These are phyloP conservation scores for Rhodotorula kratochvilovae DNA, from an alignment of 768 basidiomycete genomes.

Conservation along the genomic window DNA sequence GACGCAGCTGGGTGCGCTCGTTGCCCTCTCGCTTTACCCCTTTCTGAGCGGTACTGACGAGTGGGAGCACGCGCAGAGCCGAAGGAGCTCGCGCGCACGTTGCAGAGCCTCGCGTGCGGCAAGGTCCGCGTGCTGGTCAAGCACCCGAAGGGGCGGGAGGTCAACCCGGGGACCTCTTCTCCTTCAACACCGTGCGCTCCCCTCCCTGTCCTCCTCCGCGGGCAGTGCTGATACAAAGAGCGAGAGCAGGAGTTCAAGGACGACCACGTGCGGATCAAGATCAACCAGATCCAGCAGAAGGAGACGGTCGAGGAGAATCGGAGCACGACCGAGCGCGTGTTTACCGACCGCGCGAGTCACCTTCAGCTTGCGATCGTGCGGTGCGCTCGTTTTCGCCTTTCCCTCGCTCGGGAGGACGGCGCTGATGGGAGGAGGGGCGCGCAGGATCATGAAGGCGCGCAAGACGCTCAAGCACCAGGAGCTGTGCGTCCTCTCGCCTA, in stretches of 20 bases:
- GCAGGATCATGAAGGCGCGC: slow-evolving; percentile 56
- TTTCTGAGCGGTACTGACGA: neutral
- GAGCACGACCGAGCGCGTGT: slow-evolving; percentile 74
- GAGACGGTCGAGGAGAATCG: slow-evolving; percentile 84
- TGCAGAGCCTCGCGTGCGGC: slow-evolving; percentile 88
- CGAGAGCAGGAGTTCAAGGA: slow-evolving; percentile 62
- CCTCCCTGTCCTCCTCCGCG: slow-evolving; percentile 51
- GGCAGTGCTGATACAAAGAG: too few relatives aligned
- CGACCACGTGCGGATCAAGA: slow-evolving; percentile 71
- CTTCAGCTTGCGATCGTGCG: slow-evolving; percentile 94
- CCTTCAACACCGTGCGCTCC: slow-evolving; percentile 61
- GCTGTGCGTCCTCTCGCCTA: slow-evolving; percentile 48
- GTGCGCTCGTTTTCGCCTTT: slow-evolving; percentile 3
- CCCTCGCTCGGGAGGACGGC: neutral
- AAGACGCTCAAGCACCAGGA: slow-evolving; percentile 77
- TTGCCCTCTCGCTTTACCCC: neutral
- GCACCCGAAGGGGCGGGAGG: slow-evolving; percentile 69
- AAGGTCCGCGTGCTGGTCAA: slow-evolving; percentile 84
- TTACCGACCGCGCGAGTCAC: slow-evolving; percentile 76
- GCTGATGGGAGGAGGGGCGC: slow-evolving; percentile 42
- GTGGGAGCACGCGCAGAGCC: slow-evolving; percentile 53
- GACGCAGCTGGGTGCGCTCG: slow-evolving; percentile 65
- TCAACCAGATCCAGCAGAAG: slow-evolving; percentile 92
- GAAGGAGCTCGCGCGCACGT: slow-evolving; percentile 68
- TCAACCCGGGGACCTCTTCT: slow-evolving; percentile 71